Percentiles rank a stretch among this genome's conserved stretches.
Evolutionary conservation across 1,284 basidiomycete species (phyloP).

Genomic region (Ganoderma sinense): DNA sequence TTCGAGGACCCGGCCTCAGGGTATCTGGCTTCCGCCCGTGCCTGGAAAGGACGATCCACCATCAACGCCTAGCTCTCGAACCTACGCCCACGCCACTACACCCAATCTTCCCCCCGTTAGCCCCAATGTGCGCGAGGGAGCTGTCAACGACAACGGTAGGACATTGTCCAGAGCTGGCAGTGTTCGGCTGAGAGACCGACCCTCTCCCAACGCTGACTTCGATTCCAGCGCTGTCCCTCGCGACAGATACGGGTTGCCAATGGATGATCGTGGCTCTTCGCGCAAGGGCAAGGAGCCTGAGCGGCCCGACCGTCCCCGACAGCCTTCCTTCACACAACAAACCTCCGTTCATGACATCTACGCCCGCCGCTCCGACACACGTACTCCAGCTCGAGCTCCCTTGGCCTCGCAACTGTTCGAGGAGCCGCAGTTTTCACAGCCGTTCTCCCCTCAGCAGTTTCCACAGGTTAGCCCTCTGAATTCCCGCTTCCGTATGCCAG

Average conservation of each 20-base stretch:
- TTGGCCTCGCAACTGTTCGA: constrained; percentile 19
- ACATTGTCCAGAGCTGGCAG: constrained; percentile 29
- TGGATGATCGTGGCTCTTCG: constrained; percentile 23
- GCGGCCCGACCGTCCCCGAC: constrained; percentile 23
- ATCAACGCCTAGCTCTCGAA: constrained; percentile 30
- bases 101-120: constrained; percentile 25
- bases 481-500: constrained; percentile 14
- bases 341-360: constrained; percentile 24
- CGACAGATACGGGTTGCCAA: constrained; percentile 21
- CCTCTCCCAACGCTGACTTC: constrained; percentile 22
- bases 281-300: constrained; percentile 27
- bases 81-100: constrained; percentile 34
- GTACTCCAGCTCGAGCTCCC: constrained; percentile 17
- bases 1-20: constrained; percentile 30
- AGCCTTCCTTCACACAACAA: constrained; percentile 19
- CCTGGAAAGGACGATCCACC: constrained; percentile 23
- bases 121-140: constrained; percentile 26
- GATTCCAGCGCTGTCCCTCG: constrained; percentile 22
- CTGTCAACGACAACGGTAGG: constrained; percentile 19
- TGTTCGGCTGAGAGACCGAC: constrained; percentile 26
- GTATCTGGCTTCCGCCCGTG: constrained; percentile 29
- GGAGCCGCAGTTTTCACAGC: constrained; percentile 24
- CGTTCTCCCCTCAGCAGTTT: constrained; percentile 6
- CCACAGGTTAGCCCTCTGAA: constrained; percentile 19
- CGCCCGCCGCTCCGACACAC: constrained; percentile 27